Percentiles rank a stretch among this genome's conserved stretches.
phyloP scores from a whole-genome alignment of 306 rosid species.

The Dalbergia oliveri region DNA sequence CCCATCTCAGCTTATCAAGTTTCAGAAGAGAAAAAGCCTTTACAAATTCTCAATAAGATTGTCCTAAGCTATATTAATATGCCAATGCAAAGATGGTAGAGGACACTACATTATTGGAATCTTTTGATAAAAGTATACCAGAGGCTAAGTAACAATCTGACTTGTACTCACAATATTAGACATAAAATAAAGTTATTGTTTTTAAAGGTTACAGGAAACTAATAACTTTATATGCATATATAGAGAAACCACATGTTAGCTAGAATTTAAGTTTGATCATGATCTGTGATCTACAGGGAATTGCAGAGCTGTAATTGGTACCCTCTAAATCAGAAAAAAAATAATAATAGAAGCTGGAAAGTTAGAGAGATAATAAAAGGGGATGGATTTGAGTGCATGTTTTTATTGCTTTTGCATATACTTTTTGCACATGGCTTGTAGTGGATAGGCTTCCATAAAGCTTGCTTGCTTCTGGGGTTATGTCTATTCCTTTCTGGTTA shows the following conservation, averaged over 20 bases:
- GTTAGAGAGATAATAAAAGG: constrained; percentile 56
- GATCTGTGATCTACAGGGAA: constrained; percentile 48
- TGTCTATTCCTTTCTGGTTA: constrained; percentile 67
- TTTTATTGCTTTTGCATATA: constrained; percentile 57
- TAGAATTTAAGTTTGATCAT: constrained; percentile 48
- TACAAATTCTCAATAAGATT: constrained; percentile 38
- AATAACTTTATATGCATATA: constrained; percentile 14
- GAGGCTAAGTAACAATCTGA: constrained; percentile 46
- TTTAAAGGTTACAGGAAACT: constrained; percentile 32
- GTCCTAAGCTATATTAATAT: constrained; percentile 48
- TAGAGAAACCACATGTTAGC: constrained; percentile 54
- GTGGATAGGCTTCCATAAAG: constrained; percentile 66
- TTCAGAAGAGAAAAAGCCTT: constrained; percentile 39
- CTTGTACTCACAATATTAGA: constrained; percentile 41
- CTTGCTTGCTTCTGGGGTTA: constrained; percentile 75
- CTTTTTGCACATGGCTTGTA: constrained; percentile 83
- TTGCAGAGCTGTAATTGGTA: constrained; percentile 66
- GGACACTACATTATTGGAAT: constrained; percentile 46
- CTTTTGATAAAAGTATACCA: constrained; percentile 47
- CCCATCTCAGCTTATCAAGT: constrained; percentile 66
- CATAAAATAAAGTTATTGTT: constrained; percentile 38
- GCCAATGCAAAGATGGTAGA: constrained; percentile 46
- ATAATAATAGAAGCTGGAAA: constrained; percentile 65
- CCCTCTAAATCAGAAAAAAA: constrained; percentile 49
- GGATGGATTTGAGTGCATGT: constrained; percentile 53